Evolutionary conservation across 495 filamentous ascomycete genomes (phyloP).

Genomic region (Aspergillus affinis): DNA sequence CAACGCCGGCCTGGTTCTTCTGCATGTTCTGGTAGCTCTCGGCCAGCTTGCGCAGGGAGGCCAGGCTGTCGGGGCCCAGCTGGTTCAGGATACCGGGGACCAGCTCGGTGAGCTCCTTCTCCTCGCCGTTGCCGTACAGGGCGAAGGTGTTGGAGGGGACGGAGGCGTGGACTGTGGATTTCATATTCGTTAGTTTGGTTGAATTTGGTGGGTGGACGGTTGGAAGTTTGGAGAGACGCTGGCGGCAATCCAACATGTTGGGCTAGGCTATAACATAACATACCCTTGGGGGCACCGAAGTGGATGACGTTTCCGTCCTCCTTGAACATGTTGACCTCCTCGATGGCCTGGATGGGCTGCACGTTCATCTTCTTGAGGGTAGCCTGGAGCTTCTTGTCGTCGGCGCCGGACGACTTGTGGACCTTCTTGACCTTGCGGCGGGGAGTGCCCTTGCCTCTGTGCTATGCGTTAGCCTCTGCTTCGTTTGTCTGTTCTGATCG

Average conservation of each 20-base stretch:
- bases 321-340: constrained; percentile 99
- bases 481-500: neutral
- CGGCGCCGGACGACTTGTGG: constrained; percentile 81
- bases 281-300: constrained; percentile 95
- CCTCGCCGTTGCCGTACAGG: constrained; percentile 97
- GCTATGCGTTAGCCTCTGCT: neutral
- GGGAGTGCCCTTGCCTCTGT: constrained; percentile 96
- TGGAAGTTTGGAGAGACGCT: neutral
- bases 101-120: constrained; percentile 99
- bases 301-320: constrained; percentile 99
- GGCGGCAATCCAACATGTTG: no score
- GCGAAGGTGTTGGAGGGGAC: constrained; percentile 98
- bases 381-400: constrained; percentile 99
- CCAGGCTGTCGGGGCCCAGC: constrained; percentile 96
- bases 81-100: constrained; percentile 99
- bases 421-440: constrained; percentile 98
- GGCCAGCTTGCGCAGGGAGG: constrained; percentile 93
- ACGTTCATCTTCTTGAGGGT: constrained; percentile 94
- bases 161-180: constrained; percentile 84
- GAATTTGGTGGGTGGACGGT: constrained; percentile 5
- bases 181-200: neutral
- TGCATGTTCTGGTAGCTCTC: constrained; percentile 99
- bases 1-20: constrained; percentile 78
- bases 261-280: constrained; percentile 23
- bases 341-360: constrained; percentile 96